Evolutionary conservation across 495 filamentous ascomycete species (phyloP).

Genomic region (Opeltia flavorubescens): DNA sequence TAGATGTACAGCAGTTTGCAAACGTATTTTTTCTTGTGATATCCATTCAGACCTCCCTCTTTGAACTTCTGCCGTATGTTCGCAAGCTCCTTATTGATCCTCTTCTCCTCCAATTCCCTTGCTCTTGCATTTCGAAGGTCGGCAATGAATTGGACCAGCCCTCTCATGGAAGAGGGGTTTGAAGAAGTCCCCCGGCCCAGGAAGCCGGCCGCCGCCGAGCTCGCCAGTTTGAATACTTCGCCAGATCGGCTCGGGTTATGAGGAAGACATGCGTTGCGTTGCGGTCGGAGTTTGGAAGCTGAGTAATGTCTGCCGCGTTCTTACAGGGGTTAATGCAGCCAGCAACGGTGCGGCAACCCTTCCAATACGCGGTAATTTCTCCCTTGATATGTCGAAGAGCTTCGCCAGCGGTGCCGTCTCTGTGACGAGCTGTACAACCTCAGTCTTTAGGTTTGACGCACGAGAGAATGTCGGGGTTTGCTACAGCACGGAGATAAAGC

Average conservation of each 20-base stretch:
- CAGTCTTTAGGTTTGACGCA: too few species aligned
- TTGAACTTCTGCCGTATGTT: constrained; percentile 74
- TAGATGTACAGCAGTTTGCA: constrained; percentile 99
- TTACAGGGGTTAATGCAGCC: too few species aligned
- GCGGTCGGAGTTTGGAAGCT: too few species aligned
- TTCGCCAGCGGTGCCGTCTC: too few species aligned
- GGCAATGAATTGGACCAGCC: constrained; percentile 95
- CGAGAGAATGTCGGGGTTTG: too few species aligned
- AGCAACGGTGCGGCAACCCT: too few species aligned
- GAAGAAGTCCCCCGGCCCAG: constrained; percentile 42
- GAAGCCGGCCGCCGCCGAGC: constrained; percentile 39
- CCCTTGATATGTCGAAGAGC: too few species aligned
- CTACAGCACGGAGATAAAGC: too few species aligned
- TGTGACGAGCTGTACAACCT: too few species aligned
- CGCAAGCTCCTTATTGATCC: constrained; percentile 98
- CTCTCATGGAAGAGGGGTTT: constrained; percentile 62
- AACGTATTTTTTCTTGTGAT: constrained; percentile 99
- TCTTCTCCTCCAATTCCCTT: constrained; percentile 92
- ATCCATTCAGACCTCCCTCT: constrained; percentile 82
- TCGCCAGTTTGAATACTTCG: constrained; percentile 32
- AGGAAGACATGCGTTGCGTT: too few species aligned
- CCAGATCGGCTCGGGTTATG: constrained; percentile 4
- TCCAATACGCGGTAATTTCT: too few species aligned
- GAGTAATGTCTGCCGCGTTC: too few species aligned
- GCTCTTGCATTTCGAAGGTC: constrained; percentile 91